Base-by-base conservation (phyloP, 176 grass and related monocot species). In the Coix lacrymajobi region DNA sequence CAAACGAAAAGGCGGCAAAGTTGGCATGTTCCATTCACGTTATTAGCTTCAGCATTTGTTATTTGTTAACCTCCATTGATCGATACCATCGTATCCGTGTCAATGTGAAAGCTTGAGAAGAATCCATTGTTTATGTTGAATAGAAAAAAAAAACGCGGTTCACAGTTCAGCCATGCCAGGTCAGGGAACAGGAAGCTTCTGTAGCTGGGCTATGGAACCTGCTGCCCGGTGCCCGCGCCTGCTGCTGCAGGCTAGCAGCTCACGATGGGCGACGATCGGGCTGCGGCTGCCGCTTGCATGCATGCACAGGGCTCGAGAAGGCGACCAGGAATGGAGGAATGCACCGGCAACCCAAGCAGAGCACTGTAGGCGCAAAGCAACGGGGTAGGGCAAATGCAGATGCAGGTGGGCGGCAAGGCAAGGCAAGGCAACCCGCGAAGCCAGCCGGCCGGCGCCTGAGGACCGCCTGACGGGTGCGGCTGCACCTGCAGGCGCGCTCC, bases 341-440 rank as follows among this genome's bases (percentile, higher is more conserved):
- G 43, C 81, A 66, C 24, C 65, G 52, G 67, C 80, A 44, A 45
- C 3, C 24, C 37, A 26, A 64, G 58, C 58, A 29, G 56, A 1
- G 1, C 24, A 46, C 58, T 79, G 76, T 79, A 62, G 31, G 11
- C 6, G 17, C 52, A 16, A n/a, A 22, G 30, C 16, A 5, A 22
- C 44, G 9, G 25, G 5, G 7, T 7, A 62, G 20, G 5, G 37
- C 38, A 22, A 2, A 15, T 5, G 67, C 66, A n/a, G 33, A 5
- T 67, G 65, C 31, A 19, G 62, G 30, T 2, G 37, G 57, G 39
- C 28, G 51, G 62, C 78, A 48, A 48, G 4, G 46, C 15, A 15
- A n/a, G n/a, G n/a, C n/a, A 77, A 57, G 45, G 61, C 85, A 67
- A 39, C 78, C 62, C 48, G 72, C 40, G 73, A 87, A 77, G 85